Evolutionary conservation across 441 rosid species (phyloP).

Genomic region (Hura crepitans): DNA sequence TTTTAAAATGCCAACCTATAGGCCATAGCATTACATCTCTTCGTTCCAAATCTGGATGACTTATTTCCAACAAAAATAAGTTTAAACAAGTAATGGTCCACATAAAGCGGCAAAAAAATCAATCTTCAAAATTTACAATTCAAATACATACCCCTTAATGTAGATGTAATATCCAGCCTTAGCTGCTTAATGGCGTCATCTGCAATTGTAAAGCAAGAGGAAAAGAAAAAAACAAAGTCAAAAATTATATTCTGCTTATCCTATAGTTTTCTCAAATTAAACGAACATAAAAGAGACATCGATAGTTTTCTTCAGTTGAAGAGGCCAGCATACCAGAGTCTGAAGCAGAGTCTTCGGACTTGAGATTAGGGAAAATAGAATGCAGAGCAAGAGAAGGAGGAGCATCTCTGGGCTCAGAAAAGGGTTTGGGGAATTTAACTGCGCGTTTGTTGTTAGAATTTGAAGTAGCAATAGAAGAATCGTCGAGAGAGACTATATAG

Average conservation of each 20-base stretch:
- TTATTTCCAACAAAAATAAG: not conserved
- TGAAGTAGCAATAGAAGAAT: not conserved
- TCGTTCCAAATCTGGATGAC: not conserved
- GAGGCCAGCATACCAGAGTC: constrained; percentile 18
- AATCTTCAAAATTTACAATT: not conserved
- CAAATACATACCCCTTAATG: constrained; percentile 26
- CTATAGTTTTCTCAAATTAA: not conserved
- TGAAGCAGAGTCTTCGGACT: constrained; percentile 9
- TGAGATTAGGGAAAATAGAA: constrained; percentile 3
- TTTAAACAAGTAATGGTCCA: not conserved
- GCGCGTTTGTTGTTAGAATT: constrained; percentile 2
- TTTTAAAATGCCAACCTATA: not conserved
- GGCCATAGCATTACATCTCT: constrained; percentile 9
- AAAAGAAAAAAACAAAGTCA: not conserved
- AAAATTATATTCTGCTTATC: not conserved
- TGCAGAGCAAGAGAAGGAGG: not conserved
- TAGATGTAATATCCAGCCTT: constrained; percentile 16
- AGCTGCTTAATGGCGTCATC: constrained; percentile 19
- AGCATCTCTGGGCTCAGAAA: not conserved
- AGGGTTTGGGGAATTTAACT: not conserved
- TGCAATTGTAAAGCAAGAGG: constrained; percentile 19
- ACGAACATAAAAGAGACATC: not conserved
- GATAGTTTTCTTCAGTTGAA: not conserved
- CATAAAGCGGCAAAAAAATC: not conserved
- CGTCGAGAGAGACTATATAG: constrained; percentile 20